Conservation (phyloP, 1,284 basidiomycete genomes). For the Athelia psychrophila region DNA sequence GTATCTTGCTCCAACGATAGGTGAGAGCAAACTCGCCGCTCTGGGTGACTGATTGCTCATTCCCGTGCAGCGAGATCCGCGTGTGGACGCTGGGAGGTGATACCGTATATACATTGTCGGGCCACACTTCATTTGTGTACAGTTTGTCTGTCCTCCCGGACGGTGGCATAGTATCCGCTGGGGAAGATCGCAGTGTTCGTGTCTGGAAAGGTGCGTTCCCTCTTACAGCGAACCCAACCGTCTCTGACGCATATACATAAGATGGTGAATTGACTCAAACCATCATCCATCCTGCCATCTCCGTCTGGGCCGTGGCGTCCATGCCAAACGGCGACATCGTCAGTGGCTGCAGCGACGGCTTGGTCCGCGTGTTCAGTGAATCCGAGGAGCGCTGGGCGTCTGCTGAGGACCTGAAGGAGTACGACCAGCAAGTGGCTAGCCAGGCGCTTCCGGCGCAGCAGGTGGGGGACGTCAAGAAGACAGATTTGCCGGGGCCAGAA, state of each 20-base stretch:
- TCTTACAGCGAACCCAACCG: not conserved
- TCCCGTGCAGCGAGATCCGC: constrained; percentile 68
- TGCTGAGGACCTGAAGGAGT: constrained; percentile 61
- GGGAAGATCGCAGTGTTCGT: constrained; percentile 82
- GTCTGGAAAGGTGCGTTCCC: constrained; percentile 67
- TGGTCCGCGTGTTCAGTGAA: constrained; percentile 86
- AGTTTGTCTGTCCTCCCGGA: constrained; percentile 79
- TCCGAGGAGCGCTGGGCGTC: constrained; percentile 75
- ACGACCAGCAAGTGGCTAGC: constrained; percentile 70
- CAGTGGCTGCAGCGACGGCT: constrained; percentile 85
- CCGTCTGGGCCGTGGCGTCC: constrained; percentile 88
- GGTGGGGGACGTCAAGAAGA: constrained; percentile 90
- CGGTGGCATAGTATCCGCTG: constrained; percentile 73
- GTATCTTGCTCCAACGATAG: constrained; percentile 96
- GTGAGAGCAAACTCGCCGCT: too few relatives aligned
- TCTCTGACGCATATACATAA: constrained; percentile 15
- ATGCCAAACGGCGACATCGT: constrained; percentile 90
- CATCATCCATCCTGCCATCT: constrained; percentile 90
- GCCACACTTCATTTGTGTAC: constrained; percentile 98
- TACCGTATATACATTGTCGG: constrained; percentile 75
- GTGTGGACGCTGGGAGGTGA: constrained; percentile 90
- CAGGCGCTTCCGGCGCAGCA: constrained; percentile 76
- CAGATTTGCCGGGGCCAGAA: constrained; percentile 84
- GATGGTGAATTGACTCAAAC: constrained; percentile 83
- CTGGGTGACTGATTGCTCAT: constrained; percentile 6